Conservation (phyloP, 2,329 filamentous ascomycete genomes). For the Xylariales sp. region DNA sequence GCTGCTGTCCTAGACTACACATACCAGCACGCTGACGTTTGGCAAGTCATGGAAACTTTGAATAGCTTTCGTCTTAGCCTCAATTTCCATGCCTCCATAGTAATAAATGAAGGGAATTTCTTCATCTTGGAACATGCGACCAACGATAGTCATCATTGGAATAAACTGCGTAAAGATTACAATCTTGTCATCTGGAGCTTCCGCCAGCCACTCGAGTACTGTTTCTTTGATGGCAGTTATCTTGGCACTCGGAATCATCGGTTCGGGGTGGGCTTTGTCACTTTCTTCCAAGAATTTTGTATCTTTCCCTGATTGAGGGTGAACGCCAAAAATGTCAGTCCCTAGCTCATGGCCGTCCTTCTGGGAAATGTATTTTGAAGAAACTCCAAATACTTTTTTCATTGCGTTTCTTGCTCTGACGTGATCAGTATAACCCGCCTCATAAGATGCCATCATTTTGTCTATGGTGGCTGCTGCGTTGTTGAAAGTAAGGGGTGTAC, state of each 20-base stretch:
- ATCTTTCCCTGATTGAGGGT: not conserved
- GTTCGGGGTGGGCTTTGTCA: not conserved
- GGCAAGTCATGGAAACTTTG: constrained; percentile 14
- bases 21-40: constrained; percentile 27
- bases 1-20: too few relatives aligned
- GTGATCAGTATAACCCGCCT: too few relatives aligned
- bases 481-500: too few relatives aligned
- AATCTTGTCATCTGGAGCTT: constrained; percentile 8
- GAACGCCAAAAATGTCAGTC: not conserved
- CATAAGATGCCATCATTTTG: rapidly evolving
- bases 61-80: constrained; percentile 14
- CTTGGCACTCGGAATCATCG: not conserved
- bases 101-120: constrained; percentile 32
- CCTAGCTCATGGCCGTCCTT: constrained; percentile 2
- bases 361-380: not conserved
- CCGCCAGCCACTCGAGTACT: not conserved
- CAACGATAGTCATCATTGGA: constrained; percentile 20
- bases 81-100: constrained; percentile 17
- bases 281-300: not conserved
- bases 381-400: not conserved
- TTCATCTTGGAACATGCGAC: constrained; percentile 26
- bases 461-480: too few relatives aligned
- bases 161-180: constrained; percentile 4
- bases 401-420: too few relatives aligned
- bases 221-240: not conserved